Evolutionary conservation across 257 asterid genomes (phyloP).

Genomic region (Thymus quinquecostatus): DNA sequence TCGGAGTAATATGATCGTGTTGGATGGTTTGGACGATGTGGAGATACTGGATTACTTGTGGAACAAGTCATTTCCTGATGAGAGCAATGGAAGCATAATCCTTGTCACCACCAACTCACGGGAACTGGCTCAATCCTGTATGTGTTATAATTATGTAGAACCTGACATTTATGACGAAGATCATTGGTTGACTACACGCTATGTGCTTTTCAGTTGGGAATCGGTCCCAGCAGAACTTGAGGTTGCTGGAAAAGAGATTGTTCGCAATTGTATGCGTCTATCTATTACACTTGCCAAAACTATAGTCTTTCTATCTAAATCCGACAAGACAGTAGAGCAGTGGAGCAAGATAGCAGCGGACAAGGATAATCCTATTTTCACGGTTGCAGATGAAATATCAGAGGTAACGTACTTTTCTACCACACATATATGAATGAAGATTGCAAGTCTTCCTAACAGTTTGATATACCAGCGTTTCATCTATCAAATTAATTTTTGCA

Average conservation of each 20-base stretch:
- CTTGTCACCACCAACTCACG: no score
- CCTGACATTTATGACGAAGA: no score
- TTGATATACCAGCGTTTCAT: no score
- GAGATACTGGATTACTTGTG: no score
- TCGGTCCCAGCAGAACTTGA: background rate
- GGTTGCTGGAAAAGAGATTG: background rate
- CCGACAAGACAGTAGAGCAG: background rate
- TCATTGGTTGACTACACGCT: fast-evolving
- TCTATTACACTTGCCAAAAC: background rate
- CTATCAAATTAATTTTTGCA: no score
- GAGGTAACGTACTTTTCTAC: background rate
- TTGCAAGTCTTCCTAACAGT: no score
- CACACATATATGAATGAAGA: no score
- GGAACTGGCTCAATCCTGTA: background rate
- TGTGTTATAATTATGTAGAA: background rate
- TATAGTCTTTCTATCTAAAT: background rate
- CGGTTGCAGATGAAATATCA: background rate
- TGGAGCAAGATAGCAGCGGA: background rate
- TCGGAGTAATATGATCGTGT: background rate
- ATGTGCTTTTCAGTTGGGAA: background rate
- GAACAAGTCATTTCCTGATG: no score
- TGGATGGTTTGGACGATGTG: no score
- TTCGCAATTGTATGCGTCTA: background rate
- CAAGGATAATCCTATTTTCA: background rate
- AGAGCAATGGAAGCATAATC: background rate